Percentiles rank a stretch among this genome's conserved stretches.
Conservation (phyloP, 1,139 yeast species). For the Sporopachydermia cereana region DNA sequence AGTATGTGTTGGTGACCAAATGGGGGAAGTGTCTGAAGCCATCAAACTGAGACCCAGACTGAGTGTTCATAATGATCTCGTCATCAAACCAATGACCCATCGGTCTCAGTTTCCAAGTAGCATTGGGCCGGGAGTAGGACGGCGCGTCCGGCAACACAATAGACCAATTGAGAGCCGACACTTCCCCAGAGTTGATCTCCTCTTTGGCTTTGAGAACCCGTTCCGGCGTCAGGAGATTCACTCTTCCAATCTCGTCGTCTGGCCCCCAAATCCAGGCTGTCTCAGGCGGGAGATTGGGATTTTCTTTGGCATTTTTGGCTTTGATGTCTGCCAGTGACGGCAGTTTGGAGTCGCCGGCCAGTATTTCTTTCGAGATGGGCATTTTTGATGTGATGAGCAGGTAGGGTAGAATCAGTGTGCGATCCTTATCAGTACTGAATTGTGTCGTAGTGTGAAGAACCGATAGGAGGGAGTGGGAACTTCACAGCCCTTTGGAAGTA, state of each 20-base stretch:
- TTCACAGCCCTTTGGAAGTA: no score
- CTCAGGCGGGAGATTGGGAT: conserved; percentile 13
- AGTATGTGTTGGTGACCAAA: conserved; percentile 12
- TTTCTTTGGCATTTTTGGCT: conserved; percentile 15
- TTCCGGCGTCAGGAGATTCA: conserved; percentile 16
- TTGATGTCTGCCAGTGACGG: conserved; percentile 2
- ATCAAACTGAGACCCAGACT: conserved; percentile 24
- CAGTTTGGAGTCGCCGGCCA: background rate
- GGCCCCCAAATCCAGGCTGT: conserved; percentile 16
- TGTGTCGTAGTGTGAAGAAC: no score
- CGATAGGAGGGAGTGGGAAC: no score
- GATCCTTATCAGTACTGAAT: no score
- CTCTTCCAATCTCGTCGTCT: conserved; percentile 14
- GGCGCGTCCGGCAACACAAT: conserved; percentile 3
- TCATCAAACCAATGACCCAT: conserved; percentile 18
- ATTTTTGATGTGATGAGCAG: background rate
- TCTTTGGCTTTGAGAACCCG: conserved; percentile 27
- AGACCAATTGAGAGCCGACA: conserved; percentile 28
- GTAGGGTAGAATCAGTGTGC: no score
- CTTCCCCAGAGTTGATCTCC: conserved; percentile 29
- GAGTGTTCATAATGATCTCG: conserved; percentile 20
- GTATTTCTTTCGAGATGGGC: background rate
- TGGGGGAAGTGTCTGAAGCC: conserved; percentile 21
- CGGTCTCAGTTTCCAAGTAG: conserved; percentile 4
- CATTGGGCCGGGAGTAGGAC: background rate